Evolutionary conservation across 2,329 filamentous ascomycete genomes (phyloP), one percentile per base, ranked within the genome.

Genomic region (Epicoccum sorghinum): DNA sequence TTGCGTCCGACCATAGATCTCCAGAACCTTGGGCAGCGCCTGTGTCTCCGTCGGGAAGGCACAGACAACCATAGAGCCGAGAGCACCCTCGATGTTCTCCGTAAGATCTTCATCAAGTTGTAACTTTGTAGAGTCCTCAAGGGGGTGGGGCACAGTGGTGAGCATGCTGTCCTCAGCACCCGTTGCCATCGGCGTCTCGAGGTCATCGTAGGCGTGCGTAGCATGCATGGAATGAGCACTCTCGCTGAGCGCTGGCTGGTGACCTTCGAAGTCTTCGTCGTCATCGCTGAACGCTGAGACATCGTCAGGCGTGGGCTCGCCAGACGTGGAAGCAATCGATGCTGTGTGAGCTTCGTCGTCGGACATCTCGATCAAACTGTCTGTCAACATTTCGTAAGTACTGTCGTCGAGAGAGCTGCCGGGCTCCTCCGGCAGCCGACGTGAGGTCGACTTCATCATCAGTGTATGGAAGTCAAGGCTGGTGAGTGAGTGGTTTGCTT

Each of bases 261-360:
- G 61, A 24, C 66, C 59, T 29, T 66, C 67, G 38, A 70, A 72
- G 37, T 65, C 64, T 45, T 64, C 65, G 29, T 74, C 67, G 33
- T 68, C 66, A 49, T 73, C 70, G 47, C 64, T 65, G 44, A 71
- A 66, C 47, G 60, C 63, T 22, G 67, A 71, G 18, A 68, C 62
- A 40, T 75, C 69, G 47, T 74, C 72, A 38, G 71, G 69, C 9
- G 70, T 70, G 18, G 62, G 62, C 24, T 53, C 66, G 45, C 72
- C 70, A 33, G 52, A 55, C 24, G 69, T 70, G 1, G 72, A 75
- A 1, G 72, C 69, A 29, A 76, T 61, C 7, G 73, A 75, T 36
- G 68, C 71, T 22, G 73, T 75, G 18, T 72, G 68, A 39, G 65
- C 70, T 51, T 75, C 72, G 51, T 75, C 72, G 59, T 75, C 72